Conservation (phyloP, 495 filamentous ascomycete species). For the Trichoderma erinaceum region DNA sequence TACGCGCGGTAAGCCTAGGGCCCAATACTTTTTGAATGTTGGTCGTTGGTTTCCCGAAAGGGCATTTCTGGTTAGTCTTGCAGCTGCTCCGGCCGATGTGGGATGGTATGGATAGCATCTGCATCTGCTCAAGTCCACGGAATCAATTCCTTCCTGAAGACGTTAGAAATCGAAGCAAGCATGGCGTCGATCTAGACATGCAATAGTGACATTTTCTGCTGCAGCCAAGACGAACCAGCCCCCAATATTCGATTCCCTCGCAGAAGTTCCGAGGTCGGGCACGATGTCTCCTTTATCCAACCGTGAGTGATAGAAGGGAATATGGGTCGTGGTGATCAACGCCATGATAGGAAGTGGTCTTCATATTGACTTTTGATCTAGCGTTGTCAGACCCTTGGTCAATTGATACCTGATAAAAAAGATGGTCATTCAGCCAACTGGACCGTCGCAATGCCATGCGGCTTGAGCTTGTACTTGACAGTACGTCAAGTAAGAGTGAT, state of each 20-base stretch:
- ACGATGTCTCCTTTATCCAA: background rate
- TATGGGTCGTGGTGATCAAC: background rate
- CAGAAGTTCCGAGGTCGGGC: constrained; percentile 1
- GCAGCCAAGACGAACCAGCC: constrained; percentile 2
- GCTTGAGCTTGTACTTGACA: background rate
- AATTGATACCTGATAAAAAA: background rate
- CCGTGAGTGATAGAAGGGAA: background rate
- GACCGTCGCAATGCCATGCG: background rate
- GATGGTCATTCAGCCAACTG: background rate
- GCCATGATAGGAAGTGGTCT: background rate
- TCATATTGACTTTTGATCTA: background rate
- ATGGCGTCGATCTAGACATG: background rate
- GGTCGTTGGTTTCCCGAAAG: background rate
- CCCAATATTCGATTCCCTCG: background rate
- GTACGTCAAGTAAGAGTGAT: no score
- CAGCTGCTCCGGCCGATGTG: background rate
- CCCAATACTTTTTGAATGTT: background rate
- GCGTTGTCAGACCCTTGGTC: background rate
- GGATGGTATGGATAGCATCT: background rate
- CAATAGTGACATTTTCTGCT: background rate
- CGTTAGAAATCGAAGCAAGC: background rate
- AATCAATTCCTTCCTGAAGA: background rate
- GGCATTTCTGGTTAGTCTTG: background rate
- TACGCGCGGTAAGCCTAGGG: background rate
- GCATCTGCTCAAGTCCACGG: background rate